Conservation (phyloP, 345 rosid species). For the Trapa incisa region DNA sequence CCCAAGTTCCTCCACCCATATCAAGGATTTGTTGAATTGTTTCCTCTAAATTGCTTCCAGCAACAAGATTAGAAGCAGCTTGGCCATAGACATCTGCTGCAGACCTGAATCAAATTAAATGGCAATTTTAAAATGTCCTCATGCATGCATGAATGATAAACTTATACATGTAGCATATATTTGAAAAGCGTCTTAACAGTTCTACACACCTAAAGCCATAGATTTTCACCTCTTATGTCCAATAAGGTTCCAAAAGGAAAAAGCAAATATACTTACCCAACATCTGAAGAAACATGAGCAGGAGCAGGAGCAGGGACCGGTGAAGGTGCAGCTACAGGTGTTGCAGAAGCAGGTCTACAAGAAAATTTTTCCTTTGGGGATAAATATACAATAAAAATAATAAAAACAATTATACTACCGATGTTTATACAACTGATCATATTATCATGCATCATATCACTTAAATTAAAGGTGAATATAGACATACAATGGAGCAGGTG, state of each 20-base stretch:
- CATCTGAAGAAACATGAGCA: constrained; percentile 5
- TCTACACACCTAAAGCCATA: background rate
- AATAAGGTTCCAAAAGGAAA: background rate
- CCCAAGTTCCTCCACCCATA: constrained; percentile 95
- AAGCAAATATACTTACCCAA: constrained; percentile 5
- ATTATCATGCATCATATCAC: background rate
- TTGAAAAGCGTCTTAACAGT: background rate
- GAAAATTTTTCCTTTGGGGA: background rate
- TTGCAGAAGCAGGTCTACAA: constrained; percentile 22
- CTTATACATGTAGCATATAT: background rate
- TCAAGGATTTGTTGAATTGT: constrained; percentile 83
- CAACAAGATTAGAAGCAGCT: constrained; percentile 85
- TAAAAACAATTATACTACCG: background rate
- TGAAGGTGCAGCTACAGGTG: constrained; percentile 7
- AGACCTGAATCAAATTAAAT: constrained; percentile 28
- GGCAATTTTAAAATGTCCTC: background rate
- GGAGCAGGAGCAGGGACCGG: constrained; percentile 20
- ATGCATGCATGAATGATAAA: background rate
- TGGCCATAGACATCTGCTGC: constrained; percentile 51
- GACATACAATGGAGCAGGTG: constrained; percentile 1
- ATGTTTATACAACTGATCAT: background rate
- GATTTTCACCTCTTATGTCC: background rate
- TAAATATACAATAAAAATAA: background rate
- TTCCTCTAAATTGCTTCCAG: constrained; percentile 70
- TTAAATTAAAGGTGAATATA: background rate